Base-by-base conservation (phyloP, 2,329 filamentous ascomycete genomes). In the Akanthomyces uredinophilus region DNA sequence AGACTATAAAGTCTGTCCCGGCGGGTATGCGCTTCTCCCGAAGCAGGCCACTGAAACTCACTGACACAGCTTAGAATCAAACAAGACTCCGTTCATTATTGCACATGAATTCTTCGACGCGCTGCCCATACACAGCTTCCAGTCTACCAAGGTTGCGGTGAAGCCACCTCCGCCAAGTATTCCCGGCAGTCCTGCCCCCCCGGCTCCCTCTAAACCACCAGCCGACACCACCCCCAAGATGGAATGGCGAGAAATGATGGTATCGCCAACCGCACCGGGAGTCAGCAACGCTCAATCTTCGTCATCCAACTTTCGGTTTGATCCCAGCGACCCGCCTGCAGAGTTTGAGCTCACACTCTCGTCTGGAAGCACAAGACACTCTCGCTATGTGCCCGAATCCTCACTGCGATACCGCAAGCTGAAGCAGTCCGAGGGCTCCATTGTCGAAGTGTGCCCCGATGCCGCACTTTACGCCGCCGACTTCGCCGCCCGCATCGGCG, bases 71-170 rank as follows among this genome's bases (percentile, higher is more conserved):
- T 56, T 67, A 88, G 87, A 85, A 64, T 76, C 86, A 24, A 81
- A 83, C 64, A 90, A 89, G 71, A 90, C 87, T 24, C 94, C 95
- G 1, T 96, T 98, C 74, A 96, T 99, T 64, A 85, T 98, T 54
- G 95, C 95, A 5, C 95, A 99, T 73, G 95, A 99, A 73, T 98
- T 99, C 81, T 99, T 99, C 77, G 95, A 99, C 69, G 95, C 95
- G 2, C 87, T 99, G 0, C 95, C 95, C 39, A 97, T 99, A 68
- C 93, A 99, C 74, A 88, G 91, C 64, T 99, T 99, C 73, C 89
- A 98, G 74, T 89, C 91, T 16, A 82, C 94, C 56, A 72, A 75
- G 6, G 73, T 79, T 61, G 37, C 64, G 58, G 55, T 39, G 72
- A 67, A 60, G 29, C 65, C 61, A 39, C 64, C 61, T 47, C 39